Base-by-base conservation (phyloP, 1,139 yeast species). In the Scheffersomyces stambukii region DNA sequence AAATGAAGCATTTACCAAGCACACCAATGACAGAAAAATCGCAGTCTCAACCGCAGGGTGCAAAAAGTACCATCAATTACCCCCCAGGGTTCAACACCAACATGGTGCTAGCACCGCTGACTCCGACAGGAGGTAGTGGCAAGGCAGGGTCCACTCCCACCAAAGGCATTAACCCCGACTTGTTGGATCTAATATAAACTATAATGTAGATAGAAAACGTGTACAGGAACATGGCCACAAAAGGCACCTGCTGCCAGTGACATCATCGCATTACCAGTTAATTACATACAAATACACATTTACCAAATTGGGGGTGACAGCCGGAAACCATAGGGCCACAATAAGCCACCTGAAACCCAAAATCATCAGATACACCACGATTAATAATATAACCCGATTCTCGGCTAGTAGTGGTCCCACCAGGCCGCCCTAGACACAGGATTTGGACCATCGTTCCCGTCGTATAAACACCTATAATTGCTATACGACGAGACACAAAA, bases 31-130 rank as follows among this genome's bases (percentile, higher is more conserved):
- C 10, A 15, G 13, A 13, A 3, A 11, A 8, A 10, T 19, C 25
- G 10, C 25, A 10, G 11, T 19, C 21, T 16, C 29, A 28, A 23
- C 23, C 22, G 16, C 28, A 8, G 13, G 19, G 9, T 8, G 18
- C 25, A 9, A 25, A 23, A 40, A 38, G 19, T 45, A 16, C 21
- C 6, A 29, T 21, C 11, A 37, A 30, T 15, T 39, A 45, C 28
- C 64, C 64, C 2, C 65, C 65, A 1, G 64, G 64, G 1, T 59
- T 56, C 36, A 41, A 49, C 27, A 40, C 53, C 6, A 39, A 40
- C 27, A 23, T 45, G 37, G 45, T 51, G 8, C 38, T 26, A 4
- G 30, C 38, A 16, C 12, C 13, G 18, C 23, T 21, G 19, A 11
- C 11, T 8, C 6, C 24, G 23, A 13, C 18, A 23, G 21, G 20